phyloP scores from a whole-genome alignment of 164 flowering plant species.

The Vitis cinerea region DNA sequence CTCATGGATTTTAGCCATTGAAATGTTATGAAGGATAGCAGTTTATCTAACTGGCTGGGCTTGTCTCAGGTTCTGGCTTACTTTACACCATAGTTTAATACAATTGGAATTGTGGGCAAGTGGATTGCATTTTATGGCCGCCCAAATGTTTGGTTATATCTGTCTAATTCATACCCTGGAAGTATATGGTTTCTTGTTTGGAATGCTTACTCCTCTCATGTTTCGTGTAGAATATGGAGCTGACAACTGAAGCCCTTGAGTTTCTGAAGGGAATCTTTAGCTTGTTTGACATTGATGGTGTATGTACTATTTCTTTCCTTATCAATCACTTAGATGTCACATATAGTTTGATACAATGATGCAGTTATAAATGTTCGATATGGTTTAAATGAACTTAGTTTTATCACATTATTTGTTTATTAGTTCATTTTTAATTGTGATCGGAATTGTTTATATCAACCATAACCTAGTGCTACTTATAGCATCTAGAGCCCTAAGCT shows the following conservation, averaged over 20 bases:
- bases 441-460: too few species aligned
- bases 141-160: neutral
- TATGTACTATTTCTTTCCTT: slow-evolving; percentile 30
- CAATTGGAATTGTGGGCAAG: neutral
- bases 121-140: neutral
- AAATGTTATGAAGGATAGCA: too few species aligned
- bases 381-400: neutral
- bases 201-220: slow-evolving; percentile 1
- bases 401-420: neutral
- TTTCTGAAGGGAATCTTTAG: slow-evolving; percentile 59
- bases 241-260: slow-evolving; percentile 75
- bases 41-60: too few species aligned
- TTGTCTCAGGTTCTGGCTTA: neutral
- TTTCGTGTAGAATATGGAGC: slow-evolving; percentile 77
- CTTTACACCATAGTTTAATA: neutral
- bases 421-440: too few species aligned
- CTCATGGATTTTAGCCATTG: too few species aligned
- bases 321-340: neutral
- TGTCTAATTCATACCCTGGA: too few species aligned
- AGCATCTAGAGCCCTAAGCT: too few species aligned
- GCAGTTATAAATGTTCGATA: too few species aligned
- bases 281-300: slow-evolving; percentile 61
- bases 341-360: neutral
- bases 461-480: too few species aligned
- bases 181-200: neutral